Base-by-base conservation (phyloP, 2,329 filamentous ascomycete genomes). In the Xylariomycetidae sp. region DNA sequence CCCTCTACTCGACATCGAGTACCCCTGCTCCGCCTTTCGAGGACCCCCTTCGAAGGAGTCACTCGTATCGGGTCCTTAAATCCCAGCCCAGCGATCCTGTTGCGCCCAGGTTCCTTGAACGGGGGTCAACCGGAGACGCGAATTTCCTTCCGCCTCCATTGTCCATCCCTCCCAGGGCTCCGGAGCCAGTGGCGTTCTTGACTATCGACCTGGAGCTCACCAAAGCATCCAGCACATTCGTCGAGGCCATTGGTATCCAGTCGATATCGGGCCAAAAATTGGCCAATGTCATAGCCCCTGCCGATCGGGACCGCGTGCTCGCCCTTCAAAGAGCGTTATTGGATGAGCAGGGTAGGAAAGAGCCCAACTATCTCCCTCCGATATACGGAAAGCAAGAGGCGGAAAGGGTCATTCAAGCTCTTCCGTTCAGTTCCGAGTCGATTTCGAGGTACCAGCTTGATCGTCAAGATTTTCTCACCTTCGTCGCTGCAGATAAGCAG, bases 321-420 rank as follows among this genome's bases (percentile, higher is more conserved):
- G 58, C 57, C 7, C 55, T 79, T 27, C 70, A 74, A 43, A 63
- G 63, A 29, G 63, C 65, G 31, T 61, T 82, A 29, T 66, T 74
- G 32, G 68, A 72, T 12, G 76, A 82, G 43, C 74, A 76, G 39
- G 59, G 64, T 19, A 62, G 67, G 43, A 74, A 67, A 35, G 74
- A 78, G 19, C 76, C 76, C 13, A 76, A 74, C 28, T 80, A 81
- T 49, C 61, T 81, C 14, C 76, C 77, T 4, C 77, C 77, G 2
- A 80, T 81, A n/a, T 68, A 75, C 39, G 67, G 64, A 23, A 68
- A 68, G 42, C 59, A 66, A 29, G 68, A 74, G 37, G 68, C 74
- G 31, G 68, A 74, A 16, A 63, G 68, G 17, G 65, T 76, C 12
- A 70, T 79, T 19, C 68, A 73, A 35, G 59, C 62, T 2, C 61